A percentile compares a stretch with the other conserved stretches of the same genome.
phyloP scores from a whole-genome alignment of 345 rosid genomes.

The Brassica juncea region DNA sequence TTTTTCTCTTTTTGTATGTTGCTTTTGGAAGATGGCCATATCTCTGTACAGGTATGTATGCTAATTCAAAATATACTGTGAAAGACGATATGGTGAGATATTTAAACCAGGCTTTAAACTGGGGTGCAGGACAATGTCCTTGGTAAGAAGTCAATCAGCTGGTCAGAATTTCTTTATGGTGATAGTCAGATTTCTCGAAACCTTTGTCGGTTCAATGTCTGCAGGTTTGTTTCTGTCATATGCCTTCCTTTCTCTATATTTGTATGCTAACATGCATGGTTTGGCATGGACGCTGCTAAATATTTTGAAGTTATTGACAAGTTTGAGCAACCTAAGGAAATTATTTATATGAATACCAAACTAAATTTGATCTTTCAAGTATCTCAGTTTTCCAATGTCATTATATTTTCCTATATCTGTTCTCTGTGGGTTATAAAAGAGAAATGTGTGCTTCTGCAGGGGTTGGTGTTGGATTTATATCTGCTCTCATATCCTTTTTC shows the following conservation, averaged over 20 bases:
- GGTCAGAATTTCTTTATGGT: conserved; percentile 83
- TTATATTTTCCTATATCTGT: conserved; percentile 9
- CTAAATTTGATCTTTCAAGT: conserved; percentile 14
- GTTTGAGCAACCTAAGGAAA: conserved; percentile 16
- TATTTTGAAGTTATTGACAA: neutral
- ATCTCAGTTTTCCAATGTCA: conserved; percentile 8
- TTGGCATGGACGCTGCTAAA: conserved; percentile 7
- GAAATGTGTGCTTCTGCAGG: conserved; percentile 54
- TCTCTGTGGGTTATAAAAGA: conserved; percentile 28
- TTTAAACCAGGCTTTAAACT: conserved; percentile 34
- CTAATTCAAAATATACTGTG: conserved; percentile 19
- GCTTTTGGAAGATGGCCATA: conserved; percentile 77
- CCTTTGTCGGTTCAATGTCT: conserved; percentile 96
- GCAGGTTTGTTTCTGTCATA: conserved; percentile 60
- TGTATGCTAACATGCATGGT: conserved; percentile 14
- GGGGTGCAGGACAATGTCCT: conserved; percentile 87
- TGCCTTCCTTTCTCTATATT: conserved; percentile 4
- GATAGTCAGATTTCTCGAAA: conserved; percentile 90
- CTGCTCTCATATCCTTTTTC: conserved; percentile 93
- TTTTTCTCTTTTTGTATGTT: conserved; percentile 34
- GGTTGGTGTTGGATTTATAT: conserved; percentile 93
- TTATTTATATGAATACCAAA: neutral
- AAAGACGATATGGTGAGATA: conserved; percentile 20
- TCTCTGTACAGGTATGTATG: conserved; percentile 85
- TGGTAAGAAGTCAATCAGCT: conserved; percentile 69